Conservation (phyloP, 2,329 filamentous ascomycete genomes). For the Hymenoscyphus fraxineus region DNA sequence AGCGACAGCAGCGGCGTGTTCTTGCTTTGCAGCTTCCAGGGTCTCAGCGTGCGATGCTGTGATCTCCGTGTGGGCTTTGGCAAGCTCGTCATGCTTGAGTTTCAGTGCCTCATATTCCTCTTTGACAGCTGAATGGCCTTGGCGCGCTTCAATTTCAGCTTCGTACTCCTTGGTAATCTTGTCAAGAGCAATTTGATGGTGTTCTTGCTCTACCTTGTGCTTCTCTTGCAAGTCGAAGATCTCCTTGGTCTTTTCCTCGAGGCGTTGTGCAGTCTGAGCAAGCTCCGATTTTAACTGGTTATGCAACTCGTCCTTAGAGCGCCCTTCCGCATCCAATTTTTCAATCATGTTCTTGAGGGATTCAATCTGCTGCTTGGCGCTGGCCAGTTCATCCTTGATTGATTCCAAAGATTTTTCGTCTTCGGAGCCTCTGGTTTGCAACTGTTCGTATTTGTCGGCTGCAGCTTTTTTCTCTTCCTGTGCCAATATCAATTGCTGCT, state of each 20-base stretch:
- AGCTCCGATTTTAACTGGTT: constrained; percentile 31
- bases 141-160: constrained; percentile 60
- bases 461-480: constrained; percentile 33
- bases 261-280: constrained; percentile 24
- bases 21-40: constrained; percentile 26
- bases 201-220: constrained; percentile 50
- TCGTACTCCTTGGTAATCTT: constrained; percentile 59
- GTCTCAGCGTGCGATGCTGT: constrained; percentile 10
- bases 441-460: constrained; percentile 34
- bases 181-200: constrained; percentile 56
- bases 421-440: constrained; percentile 42
- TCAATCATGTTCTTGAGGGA: constrained; percentile 48
- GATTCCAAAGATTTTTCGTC: constrained; percentile 43
- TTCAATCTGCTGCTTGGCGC: constrained; percentile 43
- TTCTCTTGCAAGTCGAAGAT: constrained; percentile 48
- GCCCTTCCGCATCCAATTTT: constrained; percentile 42
- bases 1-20: constrained; percentile 29
- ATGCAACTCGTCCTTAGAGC: constrained; percentile 32
- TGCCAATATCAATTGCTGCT: constrained; percentile 41
- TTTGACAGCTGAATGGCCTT: constrained; percentile 61
- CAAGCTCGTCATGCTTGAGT: constrained; percentile 46
- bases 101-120: constrained; percentile 60
- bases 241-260: constrained; percentile 34
- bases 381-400: constrained; percentile 30
- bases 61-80: constrained; percentile 16